These are phyloP conservation scores for Tritrichomonas musculus DNA, from an alignment of 208 protist genomes.

Conservation along the genomic window DNA sequence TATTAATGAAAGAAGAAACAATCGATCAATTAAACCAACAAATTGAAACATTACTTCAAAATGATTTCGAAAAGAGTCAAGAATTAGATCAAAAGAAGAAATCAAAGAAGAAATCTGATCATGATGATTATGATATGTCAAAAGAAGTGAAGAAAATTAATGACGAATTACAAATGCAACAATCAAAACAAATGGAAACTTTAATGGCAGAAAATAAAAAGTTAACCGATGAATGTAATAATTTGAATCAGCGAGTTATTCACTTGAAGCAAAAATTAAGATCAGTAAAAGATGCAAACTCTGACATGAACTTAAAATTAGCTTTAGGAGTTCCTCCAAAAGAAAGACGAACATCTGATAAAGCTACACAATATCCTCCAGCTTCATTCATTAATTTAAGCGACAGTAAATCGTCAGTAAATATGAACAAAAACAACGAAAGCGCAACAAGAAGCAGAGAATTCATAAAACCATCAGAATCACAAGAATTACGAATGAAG, in stretches of 20 bases:
- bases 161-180: neutral
- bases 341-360: no score
- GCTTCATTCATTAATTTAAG: no score
- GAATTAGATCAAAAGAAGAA: no score
- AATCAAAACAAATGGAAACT: neutral
- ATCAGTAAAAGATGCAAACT: neutral
- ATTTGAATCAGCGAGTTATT: neutral
- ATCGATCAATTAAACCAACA: neutral
- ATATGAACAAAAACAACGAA: no score
- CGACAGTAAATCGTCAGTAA: no score
- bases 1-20: neutral
- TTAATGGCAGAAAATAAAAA: neutral
- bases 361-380: neutral
- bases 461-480: no score
- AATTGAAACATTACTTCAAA: neutral
- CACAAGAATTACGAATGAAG: no score
- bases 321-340: neutral
- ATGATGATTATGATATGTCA: neutral
- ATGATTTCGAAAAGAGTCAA: no score
- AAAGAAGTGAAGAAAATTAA: conserved; percentile 1
- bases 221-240: neutral
- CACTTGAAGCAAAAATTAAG: neutral
- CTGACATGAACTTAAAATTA: neutral
- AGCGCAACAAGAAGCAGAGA: no score
- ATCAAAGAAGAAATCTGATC: no score